These are phyloP conservation scores for Aureobasidium sp. DNA, from an alignment of 2,329 filamentous ascomycete species.

Conservation along the genomic window DNA sequence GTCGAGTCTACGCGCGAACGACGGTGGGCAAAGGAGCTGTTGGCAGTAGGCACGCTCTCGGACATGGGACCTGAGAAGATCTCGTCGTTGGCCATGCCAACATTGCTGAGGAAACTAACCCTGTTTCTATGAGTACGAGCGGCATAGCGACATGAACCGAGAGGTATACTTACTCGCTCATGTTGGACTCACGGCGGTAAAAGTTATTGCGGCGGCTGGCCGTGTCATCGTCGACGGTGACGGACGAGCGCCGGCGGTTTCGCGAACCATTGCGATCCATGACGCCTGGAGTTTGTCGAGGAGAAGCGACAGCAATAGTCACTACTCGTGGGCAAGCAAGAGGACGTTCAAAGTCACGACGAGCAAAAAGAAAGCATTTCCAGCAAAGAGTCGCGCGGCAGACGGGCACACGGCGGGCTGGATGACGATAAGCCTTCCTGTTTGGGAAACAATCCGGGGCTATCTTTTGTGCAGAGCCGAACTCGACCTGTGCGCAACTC, in stretches of 20 bases:
- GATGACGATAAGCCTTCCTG: slow-evolving; percentile 4
- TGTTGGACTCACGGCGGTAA: slow-evolving; percentile 61
- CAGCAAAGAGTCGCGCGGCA: not conserved
- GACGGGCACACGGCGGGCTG: not conserved
- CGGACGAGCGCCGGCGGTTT: slow-evolving; percentile 13
- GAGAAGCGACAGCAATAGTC: not conserved
- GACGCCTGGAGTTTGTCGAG: not conserved
- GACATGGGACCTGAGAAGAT: slow-evolving; percentile 88
- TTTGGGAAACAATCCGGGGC: slow-evolving; percentile 5
- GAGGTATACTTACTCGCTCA: slow-evolving; percentile 47
- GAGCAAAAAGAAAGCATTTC: slow-evolving; percentile 7
- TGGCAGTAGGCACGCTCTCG: slow-evolving; percentile 89
- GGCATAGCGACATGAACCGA: not conserved
- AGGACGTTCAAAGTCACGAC: not conserved
- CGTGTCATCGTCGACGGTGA: slow-evolving; percentile 11
- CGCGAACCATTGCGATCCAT: slow-evolving; percentile 12
- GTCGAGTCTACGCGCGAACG: slow-evolving; percentile 73
- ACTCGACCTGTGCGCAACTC: not conserved
- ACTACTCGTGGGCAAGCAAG: not conserved
- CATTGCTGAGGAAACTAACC: slow-evolving; percentile 79
- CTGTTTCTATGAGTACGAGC: slow-evolving; percentile 20
- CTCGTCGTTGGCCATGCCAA: slow-evolving; percentile 98
- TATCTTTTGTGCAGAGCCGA: not conserved
- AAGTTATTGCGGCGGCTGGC: slow-evolving; percentile 19
- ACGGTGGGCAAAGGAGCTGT: slow-evolving; percentile 85